A percentile compares a stretch with the other conserved stretches of the same genome.
Conservation (phyloP, 1,284 basidiomycete species). For the Cryptococcus neoformans region DNA sequence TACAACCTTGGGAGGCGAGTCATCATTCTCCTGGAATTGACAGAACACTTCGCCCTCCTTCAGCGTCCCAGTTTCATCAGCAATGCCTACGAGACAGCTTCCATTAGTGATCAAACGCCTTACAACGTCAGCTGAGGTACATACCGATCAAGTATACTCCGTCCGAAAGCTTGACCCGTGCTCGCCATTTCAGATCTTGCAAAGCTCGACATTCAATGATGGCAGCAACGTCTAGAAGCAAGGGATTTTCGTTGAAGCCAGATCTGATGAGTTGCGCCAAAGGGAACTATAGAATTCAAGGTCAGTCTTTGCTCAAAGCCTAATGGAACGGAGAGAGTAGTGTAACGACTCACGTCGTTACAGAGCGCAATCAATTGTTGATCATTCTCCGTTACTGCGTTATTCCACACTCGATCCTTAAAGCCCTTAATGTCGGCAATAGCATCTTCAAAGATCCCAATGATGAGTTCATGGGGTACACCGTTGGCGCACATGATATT, state of each 20-base stretch:
- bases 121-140: slow-evolving; percentile 14
- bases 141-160: slow-evolving; percentile 43
- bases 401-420: slow-evolving; percentile 19
- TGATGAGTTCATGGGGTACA: slow-evolving; percentile 35
- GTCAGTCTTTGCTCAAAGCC: background rate
- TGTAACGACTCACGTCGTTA: slow-evolving; percentile 20
- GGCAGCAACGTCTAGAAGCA: slow-evolving; percentile 39
- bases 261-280: slow-evolving; percentile 33
- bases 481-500: slow-evolving; percentile 47
- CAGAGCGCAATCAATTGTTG: slow-evolving; percentile 17
- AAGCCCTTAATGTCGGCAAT: slow-evolving; percentile 36
- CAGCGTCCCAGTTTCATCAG: slow-evolving; percentile 42
- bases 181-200: slow-evolving; percentile 49
- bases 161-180: slow-evolving; percentile 33
- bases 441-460: slow-evolving; percentile 35
- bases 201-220: slow-evolving; percentile 43
- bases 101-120: background rate
- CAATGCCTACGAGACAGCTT: slow-evolving; percentile 27
- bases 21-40: slow-evolving; percentile 40
- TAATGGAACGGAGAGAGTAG: background rate
- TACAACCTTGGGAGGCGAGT: slow-evolving; percentile 27
- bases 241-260: slow-evolving; percentile 40
- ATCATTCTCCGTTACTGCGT: slow-evolving; percentile 24
- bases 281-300: slow-evolving; percentile 32
- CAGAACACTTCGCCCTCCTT: slow-evolving; percentile 47